Base-by-base conservation (phyloP, 257 asterid genomes). In the Orobanche coerulescens region DNA sequence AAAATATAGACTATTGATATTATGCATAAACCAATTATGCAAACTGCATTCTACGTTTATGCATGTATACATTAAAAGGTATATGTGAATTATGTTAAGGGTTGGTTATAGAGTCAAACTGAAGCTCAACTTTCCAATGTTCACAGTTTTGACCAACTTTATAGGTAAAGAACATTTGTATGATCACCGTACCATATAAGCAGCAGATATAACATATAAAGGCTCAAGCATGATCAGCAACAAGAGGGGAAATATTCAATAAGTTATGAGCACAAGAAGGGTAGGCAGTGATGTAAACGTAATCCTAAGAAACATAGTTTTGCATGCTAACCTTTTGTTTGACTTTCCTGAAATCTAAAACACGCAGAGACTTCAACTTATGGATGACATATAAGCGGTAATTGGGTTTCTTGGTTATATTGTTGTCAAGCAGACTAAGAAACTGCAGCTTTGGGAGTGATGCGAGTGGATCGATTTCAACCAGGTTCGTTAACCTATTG, bases 371-470 rank as follows among this genome's bases (percentile, higher is more conserved):
- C 75, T 89, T 93, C 79, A 93, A 76, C 80, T 83, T 93, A 84
- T 89, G 95, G 71, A 93, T 89, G 68, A 93, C 96, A 74, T 93
- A 93, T 62, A 93, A 43, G 1, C 99, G 99, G 73, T 93, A 93
- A 77, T 93, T 93, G 20, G 97, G 99, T 71, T 82, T 87, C 87
- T 93, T 93, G 12, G 94, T 89, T 22, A 89, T 88, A 64, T 69
- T 90, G 79, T 93, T 93, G 67, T 93, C 97, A 1, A 93, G 92
- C 81, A 93, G 75, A 64, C 97, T 93, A 69, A 93, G 95, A 72
- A 78, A 85, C 82, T 80, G 93, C 79, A 93, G 84, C 81, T 79
- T 93, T 12, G 94, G 84, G 37, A 89, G 94, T 14, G 96, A 81
- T 14, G 86, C 84, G 6, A 89, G 97, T 0, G 99, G 99, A 71